Conservation (phyloP, 2,329 filamentous ascomycete genomes). For the Cercospora canescens region DNA sequence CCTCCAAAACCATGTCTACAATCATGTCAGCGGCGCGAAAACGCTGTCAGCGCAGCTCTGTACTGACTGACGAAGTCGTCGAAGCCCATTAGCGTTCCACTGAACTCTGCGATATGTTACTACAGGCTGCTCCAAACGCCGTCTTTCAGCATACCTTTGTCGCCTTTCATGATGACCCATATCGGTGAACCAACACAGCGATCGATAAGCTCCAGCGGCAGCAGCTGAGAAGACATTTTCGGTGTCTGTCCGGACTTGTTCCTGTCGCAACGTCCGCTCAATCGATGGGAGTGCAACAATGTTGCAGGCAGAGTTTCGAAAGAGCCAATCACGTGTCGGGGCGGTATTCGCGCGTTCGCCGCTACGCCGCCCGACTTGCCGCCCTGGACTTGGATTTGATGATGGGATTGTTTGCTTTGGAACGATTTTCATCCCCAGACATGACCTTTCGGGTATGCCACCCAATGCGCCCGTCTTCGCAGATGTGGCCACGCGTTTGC, state of each 20-base stretch:
- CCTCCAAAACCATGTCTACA: constrained; percentile 94
- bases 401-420: neutral
- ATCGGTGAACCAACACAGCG: constrained; percentile 97
- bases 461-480: constrained; percentile 16
- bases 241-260: neutral
- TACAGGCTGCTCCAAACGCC: neutral
- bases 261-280: constrained; percentile 3
- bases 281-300: neutral
- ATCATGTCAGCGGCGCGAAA: neutral
- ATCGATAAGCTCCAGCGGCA: constrained; percentile 80
- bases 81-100: constrained; percentile 89
- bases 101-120: constrained; percentile 71
- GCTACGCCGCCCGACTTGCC: neutral
- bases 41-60: too few species aligned
- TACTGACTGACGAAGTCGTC: constrained; percentile 99
- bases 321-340: neutral
- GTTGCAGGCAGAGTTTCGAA: neutral
- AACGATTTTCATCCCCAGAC: neutral
- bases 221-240: constrained; percentile 35
- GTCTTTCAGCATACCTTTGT: constrained; percentile 70
- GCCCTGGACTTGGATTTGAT: neutral
- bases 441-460: constrained; percentile 19
- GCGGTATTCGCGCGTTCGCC: constrained; percentile 2
- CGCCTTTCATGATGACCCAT: constrained; percentile 99
- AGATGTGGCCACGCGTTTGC: constrained; percentile 20